These are phyloP conservation scores for Paralagenidium karlingii DNA, from an alignment of 352 stramenopile genomes.

Conservation along the genomic window DNA sequence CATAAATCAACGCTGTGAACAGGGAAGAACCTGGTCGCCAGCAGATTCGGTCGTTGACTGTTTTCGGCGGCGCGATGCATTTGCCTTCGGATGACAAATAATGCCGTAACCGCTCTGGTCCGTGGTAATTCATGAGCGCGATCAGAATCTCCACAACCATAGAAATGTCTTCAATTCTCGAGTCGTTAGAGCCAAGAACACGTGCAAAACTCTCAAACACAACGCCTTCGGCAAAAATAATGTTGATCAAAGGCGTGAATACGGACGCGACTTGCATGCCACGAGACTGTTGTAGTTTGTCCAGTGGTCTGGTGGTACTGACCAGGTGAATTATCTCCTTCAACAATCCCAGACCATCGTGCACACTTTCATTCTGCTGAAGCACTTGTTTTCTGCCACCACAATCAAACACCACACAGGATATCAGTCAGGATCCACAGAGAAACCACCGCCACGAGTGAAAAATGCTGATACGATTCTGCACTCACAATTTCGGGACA, in stretches of 20 bases:
- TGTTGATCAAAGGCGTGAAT: constrained; percentile 45
- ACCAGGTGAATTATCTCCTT: constrained; percentile 67
- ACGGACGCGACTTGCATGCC: constrained; percentile 32
- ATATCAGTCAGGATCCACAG: not conserved
- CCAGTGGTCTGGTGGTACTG: constrained; percentile 39
- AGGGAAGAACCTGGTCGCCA: constrained; percentile 55
- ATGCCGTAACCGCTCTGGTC: constrained; percentile 44
- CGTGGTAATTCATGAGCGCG: constrained; percentile 53
- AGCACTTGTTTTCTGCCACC: constrained; percentile 35
- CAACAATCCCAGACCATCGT: constrained; percentile 43
- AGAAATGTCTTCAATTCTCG: constrained; percentile 26
- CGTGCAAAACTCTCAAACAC: constrained; percentile 41
- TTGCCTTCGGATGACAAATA: constrained; percentile 61
- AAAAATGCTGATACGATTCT: not conserved
- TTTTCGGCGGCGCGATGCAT: constrained; percentile 37
- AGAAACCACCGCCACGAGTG: not conserved
- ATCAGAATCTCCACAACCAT: constrained; percentile 56
- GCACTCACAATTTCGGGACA: too few relatives aligned
- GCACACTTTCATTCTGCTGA: constrained; percentile 14
- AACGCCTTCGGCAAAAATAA: constrained; percentile 48
- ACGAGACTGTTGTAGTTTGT: constrained; percentile 39
- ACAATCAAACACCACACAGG: too few relatives aligned
- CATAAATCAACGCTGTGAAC: constrained; percentile 53
- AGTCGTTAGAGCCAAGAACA: constrained; percentile 32
- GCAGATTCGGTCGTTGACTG: constrained; percentile 44